phyloP scores from a whole-genome alignment of 352 stramenopile genomes.

The Pseudoperonospora humuli region DNA sequence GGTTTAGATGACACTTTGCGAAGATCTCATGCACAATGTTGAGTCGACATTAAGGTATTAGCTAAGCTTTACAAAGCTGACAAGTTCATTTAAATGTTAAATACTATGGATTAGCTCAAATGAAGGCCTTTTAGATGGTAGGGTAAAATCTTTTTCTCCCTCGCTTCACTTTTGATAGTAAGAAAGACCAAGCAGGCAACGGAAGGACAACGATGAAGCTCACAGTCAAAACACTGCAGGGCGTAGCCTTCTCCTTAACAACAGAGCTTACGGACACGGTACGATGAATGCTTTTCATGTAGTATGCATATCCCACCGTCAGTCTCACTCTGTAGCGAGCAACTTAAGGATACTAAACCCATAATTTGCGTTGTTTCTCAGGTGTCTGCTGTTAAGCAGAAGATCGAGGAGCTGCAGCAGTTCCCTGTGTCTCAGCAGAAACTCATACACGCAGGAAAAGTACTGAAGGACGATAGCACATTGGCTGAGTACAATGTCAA shows the following conservation, averaged over 20 bases:
- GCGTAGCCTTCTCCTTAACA: constrained; percentile 72
- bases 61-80: no score
- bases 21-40: no score
- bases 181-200: constrained; percentile 10
- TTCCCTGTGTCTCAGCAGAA: constrained; percentile 73
- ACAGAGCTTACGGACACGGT: constrained; percentile 68
- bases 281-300: background rate
- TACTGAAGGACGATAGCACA: constrained; percentile 80
- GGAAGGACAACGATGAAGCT: constrained; percentile 63
- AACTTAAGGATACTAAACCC: constrained; percentile 2
- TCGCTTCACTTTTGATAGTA: constrained; percentile 1
- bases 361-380: constrained; percentile 18
- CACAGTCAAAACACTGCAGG: constrained; percentile 82
- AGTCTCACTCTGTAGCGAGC: background rate
- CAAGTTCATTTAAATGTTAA: no score
- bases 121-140: background rate
- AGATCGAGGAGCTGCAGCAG: constrained; percentile 67
- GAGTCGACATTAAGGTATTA: no score
- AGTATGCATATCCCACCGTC: background rate
- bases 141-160: constrained; percentile 17
- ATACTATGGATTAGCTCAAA: no score
- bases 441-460: constrained; percentile 84
- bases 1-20: no score
- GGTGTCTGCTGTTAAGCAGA: constrained; percentile 70
- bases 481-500: constrained; percentile 81